Conservation (phyloP, 2,329 filamentous ascomycete species). For the Pestalotiopsis sp. region DNA sequence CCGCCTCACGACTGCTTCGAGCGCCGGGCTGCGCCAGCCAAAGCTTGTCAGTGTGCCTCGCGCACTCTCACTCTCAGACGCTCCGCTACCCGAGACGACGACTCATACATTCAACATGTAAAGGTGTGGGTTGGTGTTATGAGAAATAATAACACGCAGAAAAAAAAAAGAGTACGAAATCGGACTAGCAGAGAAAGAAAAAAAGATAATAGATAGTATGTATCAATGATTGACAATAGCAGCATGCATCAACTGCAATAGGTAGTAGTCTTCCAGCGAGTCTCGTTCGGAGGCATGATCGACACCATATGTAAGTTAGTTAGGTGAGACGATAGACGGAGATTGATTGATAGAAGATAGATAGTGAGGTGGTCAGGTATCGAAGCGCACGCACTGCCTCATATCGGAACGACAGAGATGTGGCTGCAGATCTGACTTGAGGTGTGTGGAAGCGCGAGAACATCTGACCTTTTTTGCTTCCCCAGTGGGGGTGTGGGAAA, state of each 20-base stretch:
- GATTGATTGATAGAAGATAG: background rate
- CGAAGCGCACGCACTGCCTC: slow-evolving; percentile 16
- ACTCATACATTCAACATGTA: slow-evolving; percentile 19
- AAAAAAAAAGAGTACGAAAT: background rate
- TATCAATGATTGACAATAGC: background rate
- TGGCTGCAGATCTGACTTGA: slow-evolving; percentile 10
- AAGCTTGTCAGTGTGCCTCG: slow-evolving; percentile 8
- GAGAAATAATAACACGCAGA: background rate
- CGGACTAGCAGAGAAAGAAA: background rate
- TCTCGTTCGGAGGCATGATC: slow-evolving; percentile 15
- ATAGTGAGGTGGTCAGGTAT: slow-evolving; percentile 1
- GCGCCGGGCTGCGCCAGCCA: slow-evolving; percentile 8
- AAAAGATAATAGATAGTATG: too few species aligned
- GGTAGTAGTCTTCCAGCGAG: slow-evolving; percentile 6
- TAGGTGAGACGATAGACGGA: background rate
- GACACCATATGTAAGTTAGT: slow-evolving; percentile 6
- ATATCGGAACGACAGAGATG: slow-evolving; percentile 9
- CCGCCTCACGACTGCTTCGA: background rate
- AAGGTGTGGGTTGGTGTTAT: too few species aligned
- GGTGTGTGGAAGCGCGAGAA: slow-evolving; percentile 14
- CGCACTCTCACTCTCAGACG: slow-evolving; percentile 12
- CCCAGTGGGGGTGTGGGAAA: slow-evolving; percentile 13
- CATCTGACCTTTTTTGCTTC: slow-evolving; percentile 12
- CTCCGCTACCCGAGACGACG: slow-evolving; percentile 13
- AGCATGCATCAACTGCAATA: slow-evolving; percentile 32